A percentile compares a stretch with the other conserved stretches of the same genome.
These are phyloP conservation scores for Pythium graminicola DNA, from an alignment of 352 stramenopile species.

Conservation along the genomic window DNA sequence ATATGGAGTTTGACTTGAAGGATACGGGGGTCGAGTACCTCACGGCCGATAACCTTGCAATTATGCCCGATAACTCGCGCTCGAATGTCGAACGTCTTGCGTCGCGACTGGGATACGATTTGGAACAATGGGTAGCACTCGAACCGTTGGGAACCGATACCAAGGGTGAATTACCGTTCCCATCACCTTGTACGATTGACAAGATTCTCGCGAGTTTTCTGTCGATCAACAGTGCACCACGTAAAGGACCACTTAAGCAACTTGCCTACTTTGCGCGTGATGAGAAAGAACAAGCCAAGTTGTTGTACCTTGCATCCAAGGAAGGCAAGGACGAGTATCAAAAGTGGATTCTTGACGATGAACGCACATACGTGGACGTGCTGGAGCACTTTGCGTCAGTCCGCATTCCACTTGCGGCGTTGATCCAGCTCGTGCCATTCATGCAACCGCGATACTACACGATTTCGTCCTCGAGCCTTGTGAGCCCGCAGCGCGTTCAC, in stretches of 20 bases:
- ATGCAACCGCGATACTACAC: constrained; percentile 96
- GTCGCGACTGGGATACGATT: constrained; percentile 77
- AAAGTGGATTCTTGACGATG: constrained; percentile 85
- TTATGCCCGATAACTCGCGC: constrained; percentile 87
- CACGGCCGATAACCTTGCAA: constrained; percentile 92
- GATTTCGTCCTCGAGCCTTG: constrained; percentile 93
- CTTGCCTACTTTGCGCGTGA: constrained; percentile 74
- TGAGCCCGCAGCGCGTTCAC: constrained; percentile 90
- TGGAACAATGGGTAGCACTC: constrained; percentile 87
- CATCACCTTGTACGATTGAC: constrained; percentile 90
- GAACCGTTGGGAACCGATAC: constrained; percentile 43
- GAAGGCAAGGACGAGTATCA: constrained; percentile 94
- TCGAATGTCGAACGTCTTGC: constrained; percentile 82
- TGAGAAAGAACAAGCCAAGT: constrained; percentile 36
- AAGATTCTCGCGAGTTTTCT: constrained; percentile 91
- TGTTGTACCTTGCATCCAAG: constrained; percentile 59
- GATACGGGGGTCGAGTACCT: constrained; percentile 82
- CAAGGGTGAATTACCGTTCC: constrained; percentile 84
- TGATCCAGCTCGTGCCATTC: constrained; percentile 91
- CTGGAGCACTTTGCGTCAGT: constrained; percentile 75
- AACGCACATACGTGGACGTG: constrained; percentile 90
- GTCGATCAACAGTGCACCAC: constrained; percentile 90
- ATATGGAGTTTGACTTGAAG: constrained; percentile 87
- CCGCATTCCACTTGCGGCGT: constrained; percentile 57
- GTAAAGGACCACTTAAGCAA: constrained; percentile 73